Conservation (phyloP, 2,329 filamentous ascomycete species). For the Phialocephala sp. region DNA sequence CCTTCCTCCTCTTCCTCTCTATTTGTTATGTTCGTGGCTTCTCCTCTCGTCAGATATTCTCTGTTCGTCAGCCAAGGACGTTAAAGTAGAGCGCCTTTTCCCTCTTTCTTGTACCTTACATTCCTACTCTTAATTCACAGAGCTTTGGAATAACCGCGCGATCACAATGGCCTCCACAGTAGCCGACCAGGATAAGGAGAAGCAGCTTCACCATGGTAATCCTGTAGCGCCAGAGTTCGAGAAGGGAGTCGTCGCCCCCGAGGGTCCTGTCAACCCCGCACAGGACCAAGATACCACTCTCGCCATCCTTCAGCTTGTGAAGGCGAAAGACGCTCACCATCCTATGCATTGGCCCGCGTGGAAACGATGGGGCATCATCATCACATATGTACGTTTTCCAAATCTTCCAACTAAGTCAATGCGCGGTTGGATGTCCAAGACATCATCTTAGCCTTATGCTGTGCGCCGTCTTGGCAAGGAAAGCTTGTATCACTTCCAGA, state of each 20-base stretch:
- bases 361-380: slow-evolving; percentile 37
- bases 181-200: slow-evolving; percentile 18
- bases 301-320: slow-evolving; percentile 37
- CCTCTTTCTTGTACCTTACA: not conserved
- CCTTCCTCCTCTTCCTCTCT: not conserved
- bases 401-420: not conserved
- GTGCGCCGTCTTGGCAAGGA: not conserved
- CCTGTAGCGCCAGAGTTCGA: slow-evolving; percentile 20
- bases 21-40: not conserved
- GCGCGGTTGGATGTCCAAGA: not conserved
- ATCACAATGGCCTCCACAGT: slow-evolving; percentile 12
- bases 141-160: not conserved
- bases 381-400: slow-evolving; percentile 23
- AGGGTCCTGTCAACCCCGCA: slow-evolving; percentile 18
- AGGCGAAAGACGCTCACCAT: slow-evolving; percentile 37
- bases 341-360: slow-evolving; percentile 39
- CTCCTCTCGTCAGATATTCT: not conserved
- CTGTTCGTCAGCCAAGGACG: slow-evolving; percentile 5
- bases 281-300: slow-evolving; percentile 28
- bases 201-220: not conserved
- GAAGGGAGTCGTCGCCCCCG: slow-evolving; percentile 16
- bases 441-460: slow-evolving; percentile 3
- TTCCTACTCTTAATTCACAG: too few species aligned
- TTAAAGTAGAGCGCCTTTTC: slow-evolving; percentile 5
- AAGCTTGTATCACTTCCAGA: slow-evolving; percentile 8